A percentile compares a stretch with the other conserved stretches of the same genome.
Evolutionary conservation across 208 protist species (phyloP).

Genomic region (Acanthamoeba sp.): DNA sequence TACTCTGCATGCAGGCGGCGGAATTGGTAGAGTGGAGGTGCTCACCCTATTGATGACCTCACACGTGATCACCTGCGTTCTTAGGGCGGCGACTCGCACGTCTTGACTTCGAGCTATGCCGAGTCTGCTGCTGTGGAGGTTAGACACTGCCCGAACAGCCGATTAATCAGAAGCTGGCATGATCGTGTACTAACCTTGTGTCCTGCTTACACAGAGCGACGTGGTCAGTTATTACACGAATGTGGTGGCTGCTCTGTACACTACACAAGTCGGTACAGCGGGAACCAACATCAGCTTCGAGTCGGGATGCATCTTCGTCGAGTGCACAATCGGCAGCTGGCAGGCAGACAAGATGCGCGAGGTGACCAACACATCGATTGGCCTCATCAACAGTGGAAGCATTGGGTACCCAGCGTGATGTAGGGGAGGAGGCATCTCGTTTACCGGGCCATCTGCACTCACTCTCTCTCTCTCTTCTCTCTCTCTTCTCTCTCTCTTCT

Average conservation of each 20-base stretch:
- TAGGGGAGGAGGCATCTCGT: too few relatives aligned
- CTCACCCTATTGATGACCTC: too few relatives aligned
- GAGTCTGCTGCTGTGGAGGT: neutral
- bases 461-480: too few relatives aligned
- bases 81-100: neutral
- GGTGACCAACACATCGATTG: neutral
- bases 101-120: neutral
- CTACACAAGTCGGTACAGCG: neutral
- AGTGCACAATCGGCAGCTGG: constrained; percentile 50
- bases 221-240: neutral
- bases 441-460: too few relatives aligned
- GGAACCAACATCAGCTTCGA: constrained; percentile 1
- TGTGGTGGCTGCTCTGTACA: neutral
- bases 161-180: too few relatives aligned
- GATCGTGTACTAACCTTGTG: too few relatives aligned
- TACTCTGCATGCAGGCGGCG: too few relatives aligned
- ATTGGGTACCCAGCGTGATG: neutral
- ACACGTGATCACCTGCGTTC: neutral
- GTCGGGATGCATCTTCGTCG: neutral
- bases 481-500: too few relatives aligned
- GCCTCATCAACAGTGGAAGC: constrained; percentile 37
- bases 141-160: too few relatives aligned
- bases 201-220: neutral
- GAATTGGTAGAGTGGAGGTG: neutral
- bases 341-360: neutral